phyloP scores from a whole-genome alignment of 1,284 basidiomycete species.

The Leccinum proliferum region DNA sequence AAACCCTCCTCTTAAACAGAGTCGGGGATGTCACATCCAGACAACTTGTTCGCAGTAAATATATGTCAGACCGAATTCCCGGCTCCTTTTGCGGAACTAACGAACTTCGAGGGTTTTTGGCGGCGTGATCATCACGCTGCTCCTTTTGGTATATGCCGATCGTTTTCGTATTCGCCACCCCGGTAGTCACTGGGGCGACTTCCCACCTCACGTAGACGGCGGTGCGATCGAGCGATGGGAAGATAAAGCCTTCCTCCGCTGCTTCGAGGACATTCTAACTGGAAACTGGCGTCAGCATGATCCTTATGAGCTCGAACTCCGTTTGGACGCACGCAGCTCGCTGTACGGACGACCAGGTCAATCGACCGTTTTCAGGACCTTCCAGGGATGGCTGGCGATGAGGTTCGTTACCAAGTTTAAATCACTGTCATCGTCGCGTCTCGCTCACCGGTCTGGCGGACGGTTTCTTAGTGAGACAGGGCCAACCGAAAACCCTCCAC shows the following conservation, averaged over 20 bases:
- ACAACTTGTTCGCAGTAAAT: no score
- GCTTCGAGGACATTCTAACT: constrained; percentile 60
- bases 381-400: constrained; percentile 75
- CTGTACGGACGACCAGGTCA: constrained; percentile 57
- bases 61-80: no score
- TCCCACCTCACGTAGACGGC: constrained; percentile 79
- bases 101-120: no score
- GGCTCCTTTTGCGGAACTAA: no score
- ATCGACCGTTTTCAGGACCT: constrained; percentile 71
- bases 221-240: constrained; percentile 86
- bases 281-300: constrained; percentile 71
- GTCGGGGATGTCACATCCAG: no score
- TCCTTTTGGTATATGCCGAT: constrained; percentile 67
- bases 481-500: constrained; percentile 65
- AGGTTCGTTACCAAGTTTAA: constrained; percentile 34
- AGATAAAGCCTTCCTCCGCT: constrained; percentile 61
- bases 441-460: background rate
- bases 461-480: constrained; percentile 49
- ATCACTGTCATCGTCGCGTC: background rate
- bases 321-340: constrained; percentile 57
- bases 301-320: constrained; percentile 59
- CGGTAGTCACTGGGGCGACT: constrained; percentile 58
- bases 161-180: constrained; percentile 80
- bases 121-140: no score
- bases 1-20: no score